Evolutionary conservation across 352 stramenopile species (phyloP).

Genomic region (Phytophthora podocarpi): DNA sequence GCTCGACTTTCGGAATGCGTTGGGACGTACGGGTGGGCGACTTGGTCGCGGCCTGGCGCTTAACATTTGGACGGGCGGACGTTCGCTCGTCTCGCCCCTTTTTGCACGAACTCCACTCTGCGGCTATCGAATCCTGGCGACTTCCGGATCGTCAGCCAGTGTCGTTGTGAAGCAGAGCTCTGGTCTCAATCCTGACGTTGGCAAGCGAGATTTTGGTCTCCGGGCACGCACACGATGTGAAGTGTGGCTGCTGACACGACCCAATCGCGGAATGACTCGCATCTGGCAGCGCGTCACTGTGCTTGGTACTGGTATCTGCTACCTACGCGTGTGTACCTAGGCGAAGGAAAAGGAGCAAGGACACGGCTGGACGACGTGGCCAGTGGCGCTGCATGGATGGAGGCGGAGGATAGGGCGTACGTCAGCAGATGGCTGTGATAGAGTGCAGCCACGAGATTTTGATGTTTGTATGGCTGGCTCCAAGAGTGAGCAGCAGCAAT

Average conservation of each 20-base stretch:
- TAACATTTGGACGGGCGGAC: slow-evolving; percentile 38
- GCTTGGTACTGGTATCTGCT: slow-evolving; percentile 3
- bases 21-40: slow-evolving; percentile 10
- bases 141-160: not conserved
- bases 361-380: slow-evolving; percentile 23
- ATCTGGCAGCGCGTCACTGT: slow-evolving; percentile 11
- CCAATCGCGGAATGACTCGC: slow-evolving; percentile 24
- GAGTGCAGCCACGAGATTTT: slow-evolving; percentile 21
- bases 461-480: slow-evolving; percentile 9
- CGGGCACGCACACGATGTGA: no score
- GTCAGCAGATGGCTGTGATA: slow-evolving; percentile 35
- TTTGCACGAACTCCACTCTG: slow-evolving; percentile 23
- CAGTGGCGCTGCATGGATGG: slow-evolving; percentile 25
- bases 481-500: not conserved
- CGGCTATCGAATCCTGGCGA: slow-evolving; percentile 27
- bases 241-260: not conserved
- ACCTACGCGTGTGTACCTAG: not conserved
- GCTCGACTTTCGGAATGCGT: slow-evolving; percentile 50
- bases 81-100: slow-evolving; percentile 26
- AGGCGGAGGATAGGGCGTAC: slow-evolving; percentile 21
- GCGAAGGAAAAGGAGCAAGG: slow-evolving; percentile 1
- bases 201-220: not conserved
- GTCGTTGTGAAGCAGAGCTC: slow-evolving; percentile 16
- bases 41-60: slow-evolving; percentile 23
- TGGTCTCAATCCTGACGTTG: slow-evolving; percentile 14